Evolutionary conservation across 2,329 filamentous ascomycete species (phyloP), one percentile per base, ranked within the genome.

Genomic region (Epicoccum nigrum): DNA sequence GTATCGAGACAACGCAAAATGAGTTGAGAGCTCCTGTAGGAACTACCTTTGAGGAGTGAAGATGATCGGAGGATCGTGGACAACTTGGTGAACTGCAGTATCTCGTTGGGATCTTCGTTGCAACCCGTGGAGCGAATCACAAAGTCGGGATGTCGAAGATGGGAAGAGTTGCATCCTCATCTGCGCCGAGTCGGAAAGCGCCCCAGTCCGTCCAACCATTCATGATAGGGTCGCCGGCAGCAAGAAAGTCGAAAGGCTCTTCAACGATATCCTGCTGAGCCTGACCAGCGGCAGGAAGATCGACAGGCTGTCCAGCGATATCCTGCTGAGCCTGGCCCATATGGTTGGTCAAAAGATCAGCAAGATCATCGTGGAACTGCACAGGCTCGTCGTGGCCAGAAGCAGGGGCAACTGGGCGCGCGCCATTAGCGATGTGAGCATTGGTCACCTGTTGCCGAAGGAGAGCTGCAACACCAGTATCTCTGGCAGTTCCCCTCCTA

Each of bases 101-200:
- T 23, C 21, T 8, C 8, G 21, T 8, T 8, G 21, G 21, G 5
- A 5, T 23, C 21, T 23, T 23, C 21, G 5, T 23, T 23, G 15
- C 19, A 9, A 8, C 19, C 16, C 12, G 3, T 15, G 31, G 7
- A 9, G 33, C 4, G 8, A 16, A 34, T 45, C 34, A 47, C 4
- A 41, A 13, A 7, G 23, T 16, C 4, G 32, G 19, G 11, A 32
- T 13, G 28, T 56, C 30, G 44, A 60, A 50, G 7, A 46, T 27
- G 7, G 63, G 63, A 11, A 67, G 56, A 4, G 56, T 60, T 15
- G 54, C 60, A 59, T 63, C 34, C 7, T 44, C 59, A 28, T 65
- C 50, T 8, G 60, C 60, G 8, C 62, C 62, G 11, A 23, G 21
- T 23, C 59, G 60, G 32, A 67, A 63, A 5, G 59, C 55, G 15